phyloP scores from a whole-genome alignment of 805 yeast species.

The Myxozyma geophila region DNA sequence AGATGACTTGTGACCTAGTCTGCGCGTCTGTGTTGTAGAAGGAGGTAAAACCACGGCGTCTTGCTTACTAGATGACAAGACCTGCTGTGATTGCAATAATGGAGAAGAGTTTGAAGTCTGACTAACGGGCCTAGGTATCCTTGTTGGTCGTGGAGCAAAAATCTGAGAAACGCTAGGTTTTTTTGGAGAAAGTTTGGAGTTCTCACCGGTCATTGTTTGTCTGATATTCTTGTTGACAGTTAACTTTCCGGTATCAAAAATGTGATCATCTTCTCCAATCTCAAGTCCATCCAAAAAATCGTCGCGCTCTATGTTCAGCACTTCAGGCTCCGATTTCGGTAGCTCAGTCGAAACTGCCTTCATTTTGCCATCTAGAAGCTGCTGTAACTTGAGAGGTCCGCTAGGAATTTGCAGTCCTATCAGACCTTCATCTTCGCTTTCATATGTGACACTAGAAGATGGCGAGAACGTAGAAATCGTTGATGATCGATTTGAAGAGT shows the following conservation, averaged over 20 bases:
- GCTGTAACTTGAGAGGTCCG: constrained; percentile 30
- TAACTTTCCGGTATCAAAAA: constrained; percentile 26
- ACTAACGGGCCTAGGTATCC: constrained; percentile 35
- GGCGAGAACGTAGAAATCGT: constrained; percentile 33
- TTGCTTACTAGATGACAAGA: constrained; percentile 5
- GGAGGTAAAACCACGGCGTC: neutral
- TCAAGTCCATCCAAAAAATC: constrained; percentile 35
- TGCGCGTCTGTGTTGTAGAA: constrained; percentile 1
- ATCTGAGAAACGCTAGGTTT: constrained; percentile 8
- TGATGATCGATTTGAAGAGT: constrained; percentile 32
- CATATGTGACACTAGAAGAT: constrained; percentile 34
- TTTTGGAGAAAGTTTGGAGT: neutral
- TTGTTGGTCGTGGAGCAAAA: constrained; percentile 26
- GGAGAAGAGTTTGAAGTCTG: constrained; percentile 15
- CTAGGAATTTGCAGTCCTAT: constrained; percentile 30
- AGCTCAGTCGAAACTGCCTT: neutral
- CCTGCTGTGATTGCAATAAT: constrained; percentile 6
- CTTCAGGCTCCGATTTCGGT: constrained; percentile 2
- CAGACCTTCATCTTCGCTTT: constrained; percentile 34
- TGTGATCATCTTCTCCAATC: constrained; percentile 30
- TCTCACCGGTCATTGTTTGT: neutral
- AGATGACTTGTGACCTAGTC: constrained; percentile 30
- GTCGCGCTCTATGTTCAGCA: constrained; percentile 10
- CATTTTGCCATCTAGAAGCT: constrained; percentile 24
- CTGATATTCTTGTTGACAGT: constrained; percentile 26